These are phyloP conservation scores for Naganishia liquefaciens DNA, from an alignment of 1,284 basidiomycete genomes.

Conservation along the genomic window DNA sequence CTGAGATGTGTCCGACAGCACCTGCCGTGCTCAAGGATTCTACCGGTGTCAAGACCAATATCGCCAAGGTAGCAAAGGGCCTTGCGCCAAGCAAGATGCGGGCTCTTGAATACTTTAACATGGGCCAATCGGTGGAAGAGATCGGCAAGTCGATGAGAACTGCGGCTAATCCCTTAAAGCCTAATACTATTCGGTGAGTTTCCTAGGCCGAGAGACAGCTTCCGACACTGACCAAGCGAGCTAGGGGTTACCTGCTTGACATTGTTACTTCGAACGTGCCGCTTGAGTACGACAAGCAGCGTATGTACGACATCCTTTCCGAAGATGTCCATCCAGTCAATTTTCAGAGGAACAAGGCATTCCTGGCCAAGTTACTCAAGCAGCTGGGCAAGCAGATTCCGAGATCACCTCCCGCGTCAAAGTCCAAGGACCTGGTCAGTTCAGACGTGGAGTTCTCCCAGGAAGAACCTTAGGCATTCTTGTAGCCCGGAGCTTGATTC, in stretches of 20 bases:
- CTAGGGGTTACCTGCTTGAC: conserved; percentile 26
- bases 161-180: conserved; percentile 31
- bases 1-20: conserved; percentile 16
- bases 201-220: background rate
- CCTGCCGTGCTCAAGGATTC: conserved; percentile 12
- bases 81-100: conserved; percentile 34
- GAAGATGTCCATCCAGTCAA: conserved; percentile 20
- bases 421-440: conserved; percentile 13
- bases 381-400: conserved; percentile 26
- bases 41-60: conserved; percentile 18
- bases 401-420: background rate
- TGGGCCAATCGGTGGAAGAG: conserved; percentile 33
- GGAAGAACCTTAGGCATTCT: conserved; percentile 2
- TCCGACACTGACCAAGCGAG: background rate
- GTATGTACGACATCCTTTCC: conserved; percentile 25
- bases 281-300: conserved; percentile 29
- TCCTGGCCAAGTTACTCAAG: conserved; percentile 14
- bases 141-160: conserved; percentile 36
- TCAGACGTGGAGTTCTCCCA: conserved; percentile 17
- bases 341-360: conserved; percentile 22
- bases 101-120: conserved; percentile 37
- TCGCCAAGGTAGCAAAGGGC: background rate
- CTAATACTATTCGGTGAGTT: conserved; percentile 39
- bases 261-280: background rate
- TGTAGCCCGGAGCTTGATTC: background rate